phyloP scores from a whole-genome alignment of 805 yeast genomes.

The Ogataea ganodermae region DNA sequence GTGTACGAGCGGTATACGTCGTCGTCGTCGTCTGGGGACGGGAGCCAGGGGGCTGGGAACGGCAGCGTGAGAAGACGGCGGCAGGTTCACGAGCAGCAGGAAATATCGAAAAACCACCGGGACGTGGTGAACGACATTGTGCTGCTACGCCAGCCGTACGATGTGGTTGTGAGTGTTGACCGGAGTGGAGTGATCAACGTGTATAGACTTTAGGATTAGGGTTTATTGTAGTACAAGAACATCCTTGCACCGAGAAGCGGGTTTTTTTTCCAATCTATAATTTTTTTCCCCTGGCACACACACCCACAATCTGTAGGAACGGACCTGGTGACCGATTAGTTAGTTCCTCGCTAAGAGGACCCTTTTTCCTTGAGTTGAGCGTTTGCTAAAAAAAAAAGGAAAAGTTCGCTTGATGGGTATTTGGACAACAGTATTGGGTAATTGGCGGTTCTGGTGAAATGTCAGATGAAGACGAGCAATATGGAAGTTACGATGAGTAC shows the following conservation, averaged over 20 bases:
- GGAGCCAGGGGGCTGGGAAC: not conserved
- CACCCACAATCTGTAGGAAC: no score
- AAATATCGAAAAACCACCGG: conserved; percentile 45
- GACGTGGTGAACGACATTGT: conserved; percentile 54
- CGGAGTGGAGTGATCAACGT: conserved; percentile 66
- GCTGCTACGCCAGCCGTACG: conserved; percentile 50
- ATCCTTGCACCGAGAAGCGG: not conserved
- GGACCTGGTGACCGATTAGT: no score
- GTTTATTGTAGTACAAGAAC: no score
- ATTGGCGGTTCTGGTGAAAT: not conserved
- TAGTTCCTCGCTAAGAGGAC: no score
- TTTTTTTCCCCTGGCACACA: not conserved
- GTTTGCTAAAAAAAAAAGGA: not conserved
- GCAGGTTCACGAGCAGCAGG: conserved; percentile 41
- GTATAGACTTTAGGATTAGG: conserved; percentile 39
- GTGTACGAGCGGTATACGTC: conserved; percentile 41
- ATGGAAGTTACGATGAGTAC: conserved; percentile 12
- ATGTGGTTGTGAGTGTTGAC: conserved; percentile 66
- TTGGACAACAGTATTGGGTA: no score
- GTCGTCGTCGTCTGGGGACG: no score
- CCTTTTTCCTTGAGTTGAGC: no score
- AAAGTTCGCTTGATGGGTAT: no score
- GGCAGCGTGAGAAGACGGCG: conserved; percentile 8
- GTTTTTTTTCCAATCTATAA: not conserved
- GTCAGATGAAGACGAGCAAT: conserved; percentile 13